Evolutionary conservation across 2,329 filamentous ascomycete genomes (phyloP), one percentile per base, ranked within the genome.

Genomic region (Aureobasidium musti): DNA sequence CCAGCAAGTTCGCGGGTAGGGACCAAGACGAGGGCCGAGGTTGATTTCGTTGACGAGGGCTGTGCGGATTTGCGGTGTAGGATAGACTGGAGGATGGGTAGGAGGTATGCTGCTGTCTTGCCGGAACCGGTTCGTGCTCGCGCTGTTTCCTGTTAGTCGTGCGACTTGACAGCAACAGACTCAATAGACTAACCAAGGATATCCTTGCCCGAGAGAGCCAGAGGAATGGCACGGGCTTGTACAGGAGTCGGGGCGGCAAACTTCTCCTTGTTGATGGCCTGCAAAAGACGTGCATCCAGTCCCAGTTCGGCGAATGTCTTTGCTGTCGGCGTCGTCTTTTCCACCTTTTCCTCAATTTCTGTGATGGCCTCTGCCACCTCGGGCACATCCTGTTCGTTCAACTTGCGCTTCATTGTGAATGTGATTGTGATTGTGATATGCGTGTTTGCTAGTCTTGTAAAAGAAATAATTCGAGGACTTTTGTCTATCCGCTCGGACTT

Each of bases 51-150:
- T 11, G 82, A 74, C 65, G 84, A 82, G 19, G 61, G 37, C 63
- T 81, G 80, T 81, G 87, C 87, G 72, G 84, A 79, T 79, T 97
- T 97, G 71, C 87, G 86, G 75, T 89, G 91, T 66, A 99, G 80
- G 69, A 97, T 91, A 41, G 86, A 86, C 71, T 97, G 90, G 19
- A 99, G 80, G n/a, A 97, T 84, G 1, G 95, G 95, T 49, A 99
- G 83, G 7, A 97, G 82, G 76, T 98, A 98, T 59, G 95, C 94
- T n/a, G 92, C 92, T 13, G 95, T 99, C 83, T 99, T 99, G 71
- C 95, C 95, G 4, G 93, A 97, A 14, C 95, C 95, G 5, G 95
- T 98, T 78, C 94, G 96, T 43, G 94, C 92, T 74, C 94, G 92
- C 65, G 92, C 93, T 84, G 68, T n/a, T 63, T 26, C 21, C 5